phyloP scores from a whole-genome alignment of 1,139 yeast genomes.

The Ogataea hybrid region DNA sequence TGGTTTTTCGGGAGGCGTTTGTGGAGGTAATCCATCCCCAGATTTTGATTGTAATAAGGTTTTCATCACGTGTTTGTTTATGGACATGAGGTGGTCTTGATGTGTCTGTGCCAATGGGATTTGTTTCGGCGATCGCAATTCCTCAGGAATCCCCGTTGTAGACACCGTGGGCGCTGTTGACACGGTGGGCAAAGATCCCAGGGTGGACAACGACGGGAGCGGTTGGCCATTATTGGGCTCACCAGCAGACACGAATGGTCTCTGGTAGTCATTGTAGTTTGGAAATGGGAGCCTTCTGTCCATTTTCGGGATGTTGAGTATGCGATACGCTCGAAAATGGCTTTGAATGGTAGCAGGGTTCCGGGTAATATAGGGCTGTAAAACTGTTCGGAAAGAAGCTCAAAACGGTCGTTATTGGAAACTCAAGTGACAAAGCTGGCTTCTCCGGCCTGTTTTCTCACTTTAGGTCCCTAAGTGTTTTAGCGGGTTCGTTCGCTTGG shows the following conservation, averaged over 20 bases:
- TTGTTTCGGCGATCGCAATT: constrained; percentile 8
- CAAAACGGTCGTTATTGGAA: neutral
- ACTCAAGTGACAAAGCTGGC: neutral
- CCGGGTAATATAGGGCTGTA: neutral
- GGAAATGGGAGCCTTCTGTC: constrained; percentile 8
- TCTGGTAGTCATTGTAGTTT: constrained; percentile 2
- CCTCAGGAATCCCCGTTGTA: constrained; percentile 1
- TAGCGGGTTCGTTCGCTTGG: constrained; percentile 8
- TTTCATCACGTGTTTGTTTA: constrained; percentile 18
- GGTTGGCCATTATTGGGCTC: constrained; percentile 1
- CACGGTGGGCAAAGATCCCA: constrained; percentile 3
- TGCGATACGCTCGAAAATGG: constrained; percentile 1
- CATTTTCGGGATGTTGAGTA: neutral
- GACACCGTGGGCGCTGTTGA: constrained; percentile 6
- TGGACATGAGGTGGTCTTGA: constrained; percentile 14
- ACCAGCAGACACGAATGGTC: constrained; percentile 2
- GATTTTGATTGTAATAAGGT: constrained; percentile 9
- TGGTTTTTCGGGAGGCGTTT: constrained; percentile 11
- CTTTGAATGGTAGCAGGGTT: constrained; percentile 7
- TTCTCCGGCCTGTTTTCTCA: neutral
- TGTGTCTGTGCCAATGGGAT: constrained; percentile 16
- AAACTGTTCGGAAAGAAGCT: neutral
- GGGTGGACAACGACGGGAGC: neutral
- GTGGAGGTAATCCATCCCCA: constrained; percentile 3
- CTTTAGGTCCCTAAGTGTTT: neutral